Percentiles rank a stretch among this genome's conserved stretches.
These are phyloP conservation scores for Penicillium sp. DNA, from an alignment of 2,329 filamentous ascomycete species.

Conservation along the genomic window DNA sequence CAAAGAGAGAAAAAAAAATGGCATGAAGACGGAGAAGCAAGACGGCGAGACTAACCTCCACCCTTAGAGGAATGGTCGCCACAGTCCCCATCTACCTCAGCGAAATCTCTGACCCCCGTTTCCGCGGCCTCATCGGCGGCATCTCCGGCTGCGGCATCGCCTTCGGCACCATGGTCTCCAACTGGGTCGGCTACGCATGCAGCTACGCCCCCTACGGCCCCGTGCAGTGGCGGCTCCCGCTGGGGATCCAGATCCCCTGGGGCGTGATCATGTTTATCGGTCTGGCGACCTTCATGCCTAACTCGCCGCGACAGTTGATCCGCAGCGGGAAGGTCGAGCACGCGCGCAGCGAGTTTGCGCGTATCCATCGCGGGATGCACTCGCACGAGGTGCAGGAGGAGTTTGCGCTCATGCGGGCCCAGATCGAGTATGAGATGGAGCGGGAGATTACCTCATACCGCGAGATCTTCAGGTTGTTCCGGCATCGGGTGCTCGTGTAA, in stretches of 20 bases:
- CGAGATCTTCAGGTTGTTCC: slow-evolving; percentile 54
- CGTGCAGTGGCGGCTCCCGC: slow-evolving; percentile 55
- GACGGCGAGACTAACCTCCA: neutral
- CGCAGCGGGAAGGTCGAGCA: slow-evolving; percentile 50
- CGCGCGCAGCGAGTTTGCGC: slow-evolving; percentile 49
- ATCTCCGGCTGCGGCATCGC: slow-evolving; percentile 55
- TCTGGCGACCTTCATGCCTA: slow-evolving; percentile 55
- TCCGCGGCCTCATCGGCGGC: slow-evolving; percentile 54
- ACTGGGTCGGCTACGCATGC: slow-evolving; percentile 58
- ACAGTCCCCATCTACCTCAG: slow-evolving; percentile 57
- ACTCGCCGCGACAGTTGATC: slow-evolving; percentile 55
- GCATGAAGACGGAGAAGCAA: too few species aligned
- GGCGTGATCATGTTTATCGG: slow-evolving; percentile 56
- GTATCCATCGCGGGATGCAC: slow-evolving; percentile 49
- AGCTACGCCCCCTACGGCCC: slow-evolving; percentile 53
- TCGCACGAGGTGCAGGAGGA: slow-evolving; percentile 49
- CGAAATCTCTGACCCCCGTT: slow-evolving; percentile 52
- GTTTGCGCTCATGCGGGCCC: slow-evolving; percentile 54
- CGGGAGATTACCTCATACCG: slow-evolving; percentile 53
- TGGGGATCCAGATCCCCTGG: slow-evolving; percentile 57
- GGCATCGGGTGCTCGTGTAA: slow-evolving; percentile 52
- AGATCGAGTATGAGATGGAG: slow-evolving; percentile 58
- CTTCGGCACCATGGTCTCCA: slow-evolving; percentile 56
- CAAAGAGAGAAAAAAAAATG: too few species aligned
- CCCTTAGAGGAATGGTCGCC: slow-evolving; percentile 46